A percentile compares a stretch with the other conserved stretches of the same genome.
Evolutionary conservation across 2,329 filamentous ascomycete species (phyloP).

Genomic region (Colletotrichum godetiae): DNA sequence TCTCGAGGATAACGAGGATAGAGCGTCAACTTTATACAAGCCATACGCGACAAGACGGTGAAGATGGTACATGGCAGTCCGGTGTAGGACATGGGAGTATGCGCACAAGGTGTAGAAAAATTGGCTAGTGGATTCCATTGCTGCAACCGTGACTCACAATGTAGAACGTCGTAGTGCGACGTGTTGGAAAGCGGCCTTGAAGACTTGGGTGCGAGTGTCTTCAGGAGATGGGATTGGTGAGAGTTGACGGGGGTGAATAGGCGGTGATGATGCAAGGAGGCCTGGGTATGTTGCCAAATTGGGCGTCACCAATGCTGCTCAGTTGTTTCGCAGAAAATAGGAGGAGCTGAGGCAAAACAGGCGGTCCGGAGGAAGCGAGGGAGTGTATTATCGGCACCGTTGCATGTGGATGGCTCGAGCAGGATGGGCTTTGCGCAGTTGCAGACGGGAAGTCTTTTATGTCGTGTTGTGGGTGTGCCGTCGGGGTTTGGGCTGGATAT

Average conservation of each 20-base stretch:
- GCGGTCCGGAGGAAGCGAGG: slow-evolving; percentile 38
- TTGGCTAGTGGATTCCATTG: slow-evolving; percentile 33
- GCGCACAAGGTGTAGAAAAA: slow-evolving; percentile 23
- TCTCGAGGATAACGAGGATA: slow-evolving; percentile 36
- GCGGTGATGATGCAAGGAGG: slow-evolving; percentile 39
- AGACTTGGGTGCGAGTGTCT: slow-evolving; percentile 21
- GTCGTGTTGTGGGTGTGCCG: slow-evolving; percentile 7
- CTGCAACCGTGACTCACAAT: slow-evolving; percentile 38
- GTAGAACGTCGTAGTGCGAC: slow-evolving; percentile 33
- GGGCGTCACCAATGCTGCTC: slow-evolving; percentile 49
- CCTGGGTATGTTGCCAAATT: slow-evolving; percentile 45
- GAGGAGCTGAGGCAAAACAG: slow-evolving; percentile 39
- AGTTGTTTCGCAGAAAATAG: slow-evolving; percentile 44
- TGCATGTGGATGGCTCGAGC: slow-evolving; percentile 32
- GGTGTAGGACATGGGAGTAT: not conserved
- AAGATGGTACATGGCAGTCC: slow-evolving; percentile 10
- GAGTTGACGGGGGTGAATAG: slow-evolving; percentile 35
- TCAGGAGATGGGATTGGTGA: slow-evolving; percentile 32
- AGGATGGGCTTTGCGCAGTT: slow-evolving; percentile 21
- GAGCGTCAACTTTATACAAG: slow-evolving; percentile 35
- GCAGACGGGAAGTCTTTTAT: slow-evolving; percentile 11
- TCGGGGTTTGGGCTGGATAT: slow-evolving; percentile 6
- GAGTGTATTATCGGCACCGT: slow-evolving; percentile 41
- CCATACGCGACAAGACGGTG: slow-evolving; percentile 43
- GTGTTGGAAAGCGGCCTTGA: slow-evolving; percentile 29